Base-by-base conservation (phyloP, 2,329 filamentous ascomycete species). In the Cladosporium sp. region DNA sequence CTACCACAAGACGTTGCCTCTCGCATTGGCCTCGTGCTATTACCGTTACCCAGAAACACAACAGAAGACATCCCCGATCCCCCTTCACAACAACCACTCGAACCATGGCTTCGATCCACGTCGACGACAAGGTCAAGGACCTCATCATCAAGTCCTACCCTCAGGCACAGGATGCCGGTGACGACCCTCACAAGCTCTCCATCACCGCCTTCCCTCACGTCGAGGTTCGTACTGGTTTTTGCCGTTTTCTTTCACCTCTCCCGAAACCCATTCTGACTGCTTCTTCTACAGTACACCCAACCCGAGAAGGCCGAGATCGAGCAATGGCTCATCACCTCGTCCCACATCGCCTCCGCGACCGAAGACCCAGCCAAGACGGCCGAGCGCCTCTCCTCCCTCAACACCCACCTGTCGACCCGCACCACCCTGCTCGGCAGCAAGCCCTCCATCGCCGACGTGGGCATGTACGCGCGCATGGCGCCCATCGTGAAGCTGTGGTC, bases 371-470 rank as follows among this genome's bases (percentile, higher is more conserved):
- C 73, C 12, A 79, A 80, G 55, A 69, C 75, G 9, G 71, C 80
- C 24, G 78, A 83, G 56, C 85, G 90, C 54, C 80, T 96, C 56
- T 81, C 85, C 52, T 82, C 84, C 50, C 81, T 97, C 62, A 96
- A 97, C 77, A 79, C 81, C 52, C 89, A 96, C 73, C 84, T 97
- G 55, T 85, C 89, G 52, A 88, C 86, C 59, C 89, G 89, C 60
- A 95, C 91, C 54, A 96, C 91, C 36, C 76, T 96, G 34, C 84
- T 97, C 55, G 92, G 92, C 62, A 80, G 80, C 68, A 96, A 96
- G 77, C 89, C 91, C 47, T 95, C 88, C 61, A 82, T 87, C 67
- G 91, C 89, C 56, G 91, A 96, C 64, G 78, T 95, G 53, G 86
- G 88, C 60, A 77, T 93, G 64, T 96, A 93, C 77, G 78, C 87